Percentiles rank a stretch among this genome's conserved stretches.
phyloP scores from a whole-genome alignment of 2,329 filamentous ascomycete species.

The Diaporthe ilicicola region DNA sequence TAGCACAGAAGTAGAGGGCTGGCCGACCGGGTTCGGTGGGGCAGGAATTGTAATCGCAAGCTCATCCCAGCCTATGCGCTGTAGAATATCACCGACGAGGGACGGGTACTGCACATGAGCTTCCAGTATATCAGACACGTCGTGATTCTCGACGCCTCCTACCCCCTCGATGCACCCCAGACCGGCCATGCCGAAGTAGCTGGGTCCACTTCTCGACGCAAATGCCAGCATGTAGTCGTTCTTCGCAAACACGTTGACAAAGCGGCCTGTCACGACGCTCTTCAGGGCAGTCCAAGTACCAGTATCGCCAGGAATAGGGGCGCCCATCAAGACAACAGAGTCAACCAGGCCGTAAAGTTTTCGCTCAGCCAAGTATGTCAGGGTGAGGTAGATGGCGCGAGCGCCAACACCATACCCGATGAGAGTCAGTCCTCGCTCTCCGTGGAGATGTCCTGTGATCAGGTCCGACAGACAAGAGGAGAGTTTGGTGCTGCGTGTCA shows the following conservation, averaged over 20 bases:
- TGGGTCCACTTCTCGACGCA: slow-evolving; percentile 82
- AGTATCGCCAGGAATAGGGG: slow-evolving; percentile 77
- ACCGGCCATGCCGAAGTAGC: slow-evolving; percentile 86
- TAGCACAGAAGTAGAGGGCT: neutral
- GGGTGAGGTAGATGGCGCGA: slow-evolving; percentile 83
- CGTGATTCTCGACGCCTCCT: slow-evolving; percentile 71
- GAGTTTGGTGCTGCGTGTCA: slow-evolving; percentile 78
- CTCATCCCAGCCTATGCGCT: slow-evolving; percentile 74
- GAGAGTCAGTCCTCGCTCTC: slow-evolving; percentile 81
- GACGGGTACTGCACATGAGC: slow-evolving; percentile 77
- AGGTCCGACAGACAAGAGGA: slow-evolving; percentile 80
- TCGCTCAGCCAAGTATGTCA: slow-evolving; percentile 81
- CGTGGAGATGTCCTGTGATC: slow-evolving; percentile 82
- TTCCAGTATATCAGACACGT: slow-evolving; percentile 70
- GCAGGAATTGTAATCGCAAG: slow-evolving; percentile 44
- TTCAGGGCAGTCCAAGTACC: slow-evolving; percentile 81
- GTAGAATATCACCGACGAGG: slow-evolving; percentile 72
- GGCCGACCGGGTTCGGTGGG: neutral
- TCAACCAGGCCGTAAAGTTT: slow-evolving; percentile 88
- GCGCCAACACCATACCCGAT: slow-evolving; percentile 86
- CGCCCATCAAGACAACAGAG: slow-evolving; percentile 84
- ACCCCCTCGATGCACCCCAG: slow-evolving; percentile 78
- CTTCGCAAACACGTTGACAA: slow-evolving; percentile 91
- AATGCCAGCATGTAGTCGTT: slow-evolving; percentile 91
- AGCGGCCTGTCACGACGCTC: slow-evolving; percentile 79